These are phyloP conservation scores for Acaromyces ingoldii DNA, from an alignment of 1,284 basidiomycete species.

Conservation along the genomic window DNA sequence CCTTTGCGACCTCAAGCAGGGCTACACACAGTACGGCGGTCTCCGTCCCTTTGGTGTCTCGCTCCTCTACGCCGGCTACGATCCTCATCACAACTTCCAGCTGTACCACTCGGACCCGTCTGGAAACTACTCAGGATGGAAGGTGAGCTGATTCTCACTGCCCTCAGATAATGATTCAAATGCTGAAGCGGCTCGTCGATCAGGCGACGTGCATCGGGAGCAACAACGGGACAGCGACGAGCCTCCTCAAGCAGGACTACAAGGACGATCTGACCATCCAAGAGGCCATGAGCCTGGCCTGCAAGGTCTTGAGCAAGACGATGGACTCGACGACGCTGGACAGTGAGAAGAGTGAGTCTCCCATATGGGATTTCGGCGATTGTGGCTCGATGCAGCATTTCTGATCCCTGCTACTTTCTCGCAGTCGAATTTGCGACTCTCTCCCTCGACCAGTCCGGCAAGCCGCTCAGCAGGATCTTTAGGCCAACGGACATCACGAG, in stretches of 20 bases:
- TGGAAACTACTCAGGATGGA: constrained; percentile 98
- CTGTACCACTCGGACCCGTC: constrained; percentile 97
- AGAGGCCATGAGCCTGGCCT: constrained; percentile 77
- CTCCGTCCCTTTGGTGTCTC: constrained; percentile 97
- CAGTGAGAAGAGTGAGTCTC: constrained; percentile 40
- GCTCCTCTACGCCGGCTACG: constrained; percentile 90
- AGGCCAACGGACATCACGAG: constrained; percentile 81
- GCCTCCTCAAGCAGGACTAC: constrained; percentile 95
- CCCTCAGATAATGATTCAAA: too few species aligned
- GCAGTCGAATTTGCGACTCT: constrained; percentile 93
- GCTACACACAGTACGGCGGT: constrained; percentile 96
- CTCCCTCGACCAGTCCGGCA: constrained; percentile 69
- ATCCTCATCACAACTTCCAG: constrained; percentile 93
- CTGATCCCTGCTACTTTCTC: neutral
- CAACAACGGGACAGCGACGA: constrained; percentile 91
- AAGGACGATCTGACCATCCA: constrained; percentile 73
- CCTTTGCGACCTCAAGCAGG: constrained; percentile 95
- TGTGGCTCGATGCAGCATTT: neutral
- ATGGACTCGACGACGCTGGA: constrained; percentile 97
- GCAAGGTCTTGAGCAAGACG: constrained; percentile 97
- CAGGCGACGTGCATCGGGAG: constrained; percentile 96
- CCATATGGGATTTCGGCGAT: neutral
- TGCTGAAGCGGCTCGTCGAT: too few species aligned
- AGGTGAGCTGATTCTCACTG: too few species aligned
- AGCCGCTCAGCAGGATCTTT: constrained; percentile 88